Percentiles rank a stretch among this genome's conserved stretches.
These are phyloP conservation scores for Russula olivacea DNA, from an alignment of 768 basidiomycete species.

Conservation along the genomic window DNA sequence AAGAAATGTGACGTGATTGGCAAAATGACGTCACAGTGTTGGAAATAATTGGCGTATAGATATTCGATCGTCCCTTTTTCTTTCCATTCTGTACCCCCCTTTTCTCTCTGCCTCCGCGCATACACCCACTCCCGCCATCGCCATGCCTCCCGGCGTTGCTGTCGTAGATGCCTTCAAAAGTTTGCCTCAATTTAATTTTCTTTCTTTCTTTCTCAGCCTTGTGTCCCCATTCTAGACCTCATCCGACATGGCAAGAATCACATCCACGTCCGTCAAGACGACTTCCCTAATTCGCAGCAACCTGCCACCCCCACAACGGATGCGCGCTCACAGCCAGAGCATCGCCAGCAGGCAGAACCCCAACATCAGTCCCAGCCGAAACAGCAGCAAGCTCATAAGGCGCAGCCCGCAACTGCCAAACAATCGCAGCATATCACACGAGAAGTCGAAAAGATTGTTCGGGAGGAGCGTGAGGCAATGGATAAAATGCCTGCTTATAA, in stretches of 20 bases:
- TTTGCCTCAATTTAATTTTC: not conserved
- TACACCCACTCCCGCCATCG: conserved; percentile 10
- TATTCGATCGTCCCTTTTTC: conserved; percentile 10
- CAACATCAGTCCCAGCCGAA: conserved; percentile 29
- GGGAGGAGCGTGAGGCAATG: conserved; percentile 69
- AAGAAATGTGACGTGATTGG: conserved; percentile 17
- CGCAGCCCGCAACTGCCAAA: conserved; percentile 13
- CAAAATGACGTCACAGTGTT: conserved; percentile 18
- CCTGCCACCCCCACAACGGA: conserved; percentile 13
- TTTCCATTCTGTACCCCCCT: not conserved
- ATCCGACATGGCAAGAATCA: conserved; percentile 50
- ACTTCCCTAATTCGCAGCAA: conserved; percentile 18
- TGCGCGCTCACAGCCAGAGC: conserved; percentile 27
- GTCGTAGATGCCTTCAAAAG: conserved; percentile 26
- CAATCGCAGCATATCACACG: conserved; percentile 34
- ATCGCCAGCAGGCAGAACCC: conserved; percentile 32
- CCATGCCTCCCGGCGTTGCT: conserved; percentile 20
- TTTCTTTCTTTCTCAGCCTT: not conserved
- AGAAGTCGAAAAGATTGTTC: conserved; percentile 60
- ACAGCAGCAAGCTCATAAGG: conserved; percentile 23
- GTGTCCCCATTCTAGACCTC: conserved; percentile 36
- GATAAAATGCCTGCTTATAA: conserved; percentile 79
- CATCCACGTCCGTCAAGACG: conserved; percentile 22
- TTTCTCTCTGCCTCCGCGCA: not conserved
- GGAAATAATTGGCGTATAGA: not conserved